These are phyloP conservation scores for Pseudogymnoascus sp. DNA, from an alignment of 2,329 filamentous ascomycete species.

Conservation along the genomic window DNA sequence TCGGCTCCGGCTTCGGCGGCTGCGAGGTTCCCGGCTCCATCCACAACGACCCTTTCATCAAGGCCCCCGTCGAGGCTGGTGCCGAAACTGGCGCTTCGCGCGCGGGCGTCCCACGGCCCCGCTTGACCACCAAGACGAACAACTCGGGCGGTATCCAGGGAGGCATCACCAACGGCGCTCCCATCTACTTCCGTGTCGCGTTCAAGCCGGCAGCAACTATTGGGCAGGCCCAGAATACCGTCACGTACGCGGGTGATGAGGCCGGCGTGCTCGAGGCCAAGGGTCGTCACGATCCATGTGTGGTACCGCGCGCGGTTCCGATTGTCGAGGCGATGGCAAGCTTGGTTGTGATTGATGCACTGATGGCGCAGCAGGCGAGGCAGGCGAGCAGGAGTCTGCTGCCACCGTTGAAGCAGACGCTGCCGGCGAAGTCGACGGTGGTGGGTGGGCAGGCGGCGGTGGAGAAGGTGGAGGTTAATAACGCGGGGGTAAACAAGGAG, in stretches of 20 bases:
- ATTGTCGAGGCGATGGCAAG: conserved; percentile 91
- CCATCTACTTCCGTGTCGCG: conserved; percentile 87
- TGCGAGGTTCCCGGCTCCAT: conserved; percentile 78
- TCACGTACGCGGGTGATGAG: conserved; percentile 60
- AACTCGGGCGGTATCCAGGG: conserved; percentile 93
- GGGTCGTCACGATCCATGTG: conserved; percentile 88
- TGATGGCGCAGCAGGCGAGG: conserved; percentile 70
- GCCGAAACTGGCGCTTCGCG: conserved; percentile 38
- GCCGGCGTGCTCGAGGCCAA: conserved; percentile 80
- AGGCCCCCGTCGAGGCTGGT: conserved; percentile 35
- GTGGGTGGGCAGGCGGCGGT: not conserved
- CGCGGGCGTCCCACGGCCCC: conserved; percentile 44
- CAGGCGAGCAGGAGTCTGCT: conserved; percentile 39
- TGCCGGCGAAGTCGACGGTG: conserved; percentile 11
- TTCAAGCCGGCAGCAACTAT: conserved; percentile 97
- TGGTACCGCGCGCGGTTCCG: conserved; percentile 78
- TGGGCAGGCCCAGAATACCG: conserved; percentile 76
- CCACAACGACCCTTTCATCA: conserved; percentile 83
- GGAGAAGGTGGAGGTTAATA: conserved; percentile 7
- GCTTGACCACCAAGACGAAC: conserved; percentile 81
- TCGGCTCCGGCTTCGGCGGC: conserved; percentile 86
- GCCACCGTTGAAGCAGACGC: conserved; percentile 30
- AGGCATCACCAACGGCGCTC: conserved; percentile 86
- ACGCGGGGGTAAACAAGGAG: not conserved
- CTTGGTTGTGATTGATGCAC: conserved; percentile 75